Evolutionary conservation across 1,284 basidiomycete species (phyloP), one percentile per base, ranked within the genome.

Genomic region (Veloboletus limbatus): DNA sequence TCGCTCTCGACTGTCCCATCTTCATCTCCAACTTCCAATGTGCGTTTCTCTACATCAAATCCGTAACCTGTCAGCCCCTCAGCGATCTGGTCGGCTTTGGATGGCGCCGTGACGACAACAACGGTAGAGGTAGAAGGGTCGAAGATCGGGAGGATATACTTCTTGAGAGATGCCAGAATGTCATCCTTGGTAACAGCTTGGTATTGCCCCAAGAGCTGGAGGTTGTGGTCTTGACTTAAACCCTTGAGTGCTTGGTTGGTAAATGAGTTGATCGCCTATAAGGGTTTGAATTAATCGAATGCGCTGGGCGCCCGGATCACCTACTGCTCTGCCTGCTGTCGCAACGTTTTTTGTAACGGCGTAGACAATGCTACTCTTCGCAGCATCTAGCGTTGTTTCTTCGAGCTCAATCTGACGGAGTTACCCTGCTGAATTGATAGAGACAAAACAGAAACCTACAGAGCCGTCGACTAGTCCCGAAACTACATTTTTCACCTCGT

Each of bases 301-400:
- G 9, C 11, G 6, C 1, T 27, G 28, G 6, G 38, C 25, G 32
- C 3, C n/a, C 18, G 13, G 32, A 51, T 37, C 16, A 69, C 79
- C 63, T 63, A 95, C 96, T 28, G 95, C 94, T 52, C 83, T 78
- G 16, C 82, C 80, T 25, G 91, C 83, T 2, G 92, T 97, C 21
- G 92, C 87, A 24, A 96, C 89, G 37, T 77, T 75, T 58, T 84
- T 82, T 0, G 95, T 84, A 6, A 93, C 86, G 17, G 77, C 75
- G 63, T 85, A 98, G 8, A 96, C 92, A 56, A 97, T 84, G 43
- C 83, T 90, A 48, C 89, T 92, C 72, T 97, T 95, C 4, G 95
- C 93, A 1, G 91, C 88, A 58, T 98, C 95, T 16, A 99, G 70
- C 8, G 85, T 84, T 5, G 91, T 88, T 47, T 84, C 78, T 44